phyloP scores from a whole-genome alignment of 805 yeast genomes.

The Tetrapisispora iriomotensis region DNA sequence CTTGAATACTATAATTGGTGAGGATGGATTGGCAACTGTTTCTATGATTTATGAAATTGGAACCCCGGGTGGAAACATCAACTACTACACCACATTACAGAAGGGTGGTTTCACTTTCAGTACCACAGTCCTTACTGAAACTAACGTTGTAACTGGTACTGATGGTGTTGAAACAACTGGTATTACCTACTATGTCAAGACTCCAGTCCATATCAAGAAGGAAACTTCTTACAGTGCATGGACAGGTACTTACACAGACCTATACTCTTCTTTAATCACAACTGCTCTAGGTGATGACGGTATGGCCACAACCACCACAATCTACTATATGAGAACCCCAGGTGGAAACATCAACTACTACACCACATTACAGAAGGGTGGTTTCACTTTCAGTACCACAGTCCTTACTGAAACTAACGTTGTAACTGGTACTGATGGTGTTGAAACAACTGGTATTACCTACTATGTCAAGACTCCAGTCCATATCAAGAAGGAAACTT shows the following conservation, averaged over 20 bases:
- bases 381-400: neutral
- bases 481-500: neutral
- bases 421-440: neutral
- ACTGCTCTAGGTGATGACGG: neutral
- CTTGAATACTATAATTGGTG: neutral
- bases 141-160: neutral
- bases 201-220: neutral
- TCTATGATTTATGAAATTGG: neutral
- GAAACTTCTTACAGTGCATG: neutral
- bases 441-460: neutral
- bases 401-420: neutral
- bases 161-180: constrained; percentile 1
- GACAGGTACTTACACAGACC: neutral
- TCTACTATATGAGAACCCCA: constrained; percentile 1
- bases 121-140: neutral
- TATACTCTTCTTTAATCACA: neutral
- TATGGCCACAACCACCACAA: neutral
- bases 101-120: constrained; percentile 1
- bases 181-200: constrained; percentile 2
- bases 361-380: neutral
- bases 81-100: neutral
- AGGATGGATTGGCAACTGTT: neutral
- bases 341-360: neutral
- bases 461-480: constrained; percentile 1
- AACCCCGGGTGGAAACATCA: neutral